Evolutionary conservation across 441 rosid genomes (phyloP).

Genomic region (Gossypium lobatum): DNA sequence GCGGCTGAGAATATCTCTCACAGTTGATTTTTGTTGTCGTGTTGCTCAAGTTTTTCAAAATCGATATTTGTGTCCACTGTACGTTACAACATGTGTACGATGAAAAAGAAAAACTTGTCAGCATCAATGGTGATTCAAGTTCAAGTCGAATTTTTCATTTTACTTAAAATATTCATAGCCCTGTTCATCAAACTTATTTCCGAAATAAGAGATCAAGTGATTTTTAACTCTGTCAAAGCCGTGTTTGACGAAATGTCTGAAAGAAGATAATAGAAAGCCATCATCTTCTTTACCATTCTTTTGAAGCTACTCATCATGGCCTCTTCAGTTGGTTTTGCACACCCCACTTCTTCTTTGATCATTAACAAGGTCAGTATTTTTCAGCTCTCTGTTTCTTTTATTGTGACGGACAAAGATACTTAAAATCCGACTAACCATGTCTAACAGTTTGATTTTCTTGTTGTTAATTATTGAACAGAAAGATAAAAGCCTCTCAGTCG

Average conservation of each 20-base stretch:
- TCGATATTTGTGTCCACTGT: no score
- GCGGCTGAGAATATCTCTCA: no score
- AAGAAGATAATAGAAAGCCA: neutral
- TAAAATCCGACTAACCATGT: neutral
- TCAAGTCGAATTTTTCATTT: no score
- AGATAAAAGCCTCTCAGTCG: conserved; percentile 40
- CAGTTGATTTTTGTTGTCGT: no score
- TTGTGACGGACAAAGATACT: no score
- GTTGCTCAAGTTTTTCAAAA: no score
- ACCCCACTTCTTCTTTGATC: conserved; percentile 32
- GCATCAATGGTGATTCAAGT: no score
- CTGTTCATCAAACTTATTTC: no score
- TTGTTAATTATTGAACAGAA: conserved; percentile 25
- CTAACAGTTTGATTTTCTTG: neutral
- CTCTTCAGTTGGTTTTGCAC: conserved; percentile 42
- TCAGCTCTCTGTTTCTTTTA: neutral
- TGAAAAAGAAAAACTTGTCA: no score
- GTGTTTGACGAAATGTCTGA: neutral
- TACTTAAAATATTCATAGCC: no score
- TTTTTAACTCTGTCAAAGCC: neutral
- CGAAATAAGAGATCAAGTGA: neutral
- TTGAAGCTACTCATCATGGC: conserved; percentile 32
- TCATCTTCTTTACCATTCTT: neutral
- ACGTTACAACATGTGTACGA: no score
- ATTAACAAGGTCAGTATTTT: conserved; percentile 31